Conservation (phyloP, 192 early-diverging fungal species). For the Mortierella antarctica region DNA sequence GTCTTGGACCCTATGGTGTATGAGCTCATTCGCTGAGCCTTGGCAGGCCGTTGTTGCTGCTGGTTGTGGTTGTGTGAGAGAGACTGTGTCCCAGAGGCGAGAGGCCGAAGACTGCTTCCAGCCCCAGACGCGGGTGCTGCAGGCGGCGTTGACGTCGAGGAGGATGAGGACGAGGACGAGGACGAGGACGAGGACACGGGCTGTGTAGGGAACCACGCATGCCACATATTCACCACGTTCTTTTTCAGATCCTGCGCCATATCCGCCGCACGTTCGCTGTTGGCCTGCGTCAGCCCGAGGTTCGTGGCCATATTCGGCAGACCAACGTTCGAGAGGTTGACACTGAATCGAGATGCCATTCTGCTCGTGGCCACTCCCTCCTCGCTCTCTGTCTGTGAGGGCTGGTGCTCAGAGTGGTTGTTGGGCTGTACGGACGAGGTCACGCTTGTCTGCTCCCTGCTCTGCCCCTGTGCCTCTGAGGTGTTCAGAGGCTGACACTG, state of each 20-base stretch:
- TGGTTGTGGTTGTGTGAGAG: slow-evolving; percentile 22
- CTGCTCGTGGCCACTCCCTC: slow-evolving; percentile 13
- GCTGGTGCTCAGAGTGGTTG: not conserved
- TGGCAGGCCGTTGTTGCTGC: slow-evolving; percentile 16
- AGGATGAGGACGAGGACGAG: slow-evolving; percentile 10
- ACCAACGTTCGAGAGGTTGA: slow-evolving; percentile 44
- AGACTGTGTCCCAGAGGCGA: slow-evolving; percentile 39
- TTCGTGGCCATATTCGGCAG: slow-evolving; percentile 42
- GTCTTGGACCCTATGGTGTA: slow-evolving; percentile 29
- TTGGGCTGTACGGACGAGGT: not conserved
- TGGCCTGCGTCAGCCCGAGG: slow-evolving; percentile 48
- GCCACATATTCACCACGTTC: slow-evolving; percentile 52
- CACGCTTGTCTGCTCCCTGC: not conserved
- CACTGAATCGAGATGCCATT: slow-evolving; percentile 26
- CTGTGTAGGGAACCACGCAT: slow-evolving; percentile 40
- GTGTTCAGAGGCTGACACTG: not conserved
- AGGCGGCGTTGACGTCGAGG: slow-evolving; percentile 11
- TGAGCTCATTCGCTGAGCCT: slow-evolving; percentile 32
- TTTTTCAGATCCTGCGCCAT: slow-evolving; percentile 51
- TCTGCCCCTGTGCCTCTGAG: slow-evolving; percentile 3
- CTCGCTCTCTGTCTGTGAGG: not conserved
- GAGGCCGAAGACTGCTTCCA: not conserved
- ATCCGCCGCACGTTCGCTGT: slow-evolving; percentile 48
- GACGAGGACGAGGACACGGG: slow-evolving; percentile 7
- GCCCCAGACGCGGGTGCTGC: not conserved